Base-by-base conservation (phyloP, 2,329 filamentous ascomycete genomes). In the Colletotrichum spinosum region DNA sequence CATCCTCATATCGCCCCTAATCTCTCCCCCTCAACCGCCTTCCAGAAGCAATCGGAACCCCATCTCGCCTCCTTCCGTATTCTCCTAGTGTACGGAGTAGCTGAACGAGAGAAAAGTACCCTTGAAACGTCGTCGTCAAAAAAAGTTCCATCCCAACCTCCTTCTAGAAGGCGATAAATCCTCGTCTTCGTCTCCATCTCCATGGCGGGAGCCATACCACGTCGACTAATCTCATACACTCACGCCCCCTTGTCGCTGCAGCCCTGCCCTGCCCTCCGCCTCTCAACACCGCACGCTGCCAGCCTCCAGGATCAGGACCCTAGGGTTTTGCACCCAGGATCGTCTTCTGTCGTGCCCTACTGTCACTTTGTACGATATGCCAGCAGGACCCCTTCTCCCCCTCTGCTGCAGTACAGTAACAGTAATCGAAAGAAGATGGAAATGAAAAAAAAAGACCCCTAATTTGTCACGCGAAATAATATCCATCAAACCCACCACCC, bases 371-470 rank as follows among this genome's bases (percentile, higher is more conserved):
- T 5, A 25, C 4, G 25, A 17, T 17, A 17, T 17, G 17, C 25
- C 25, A 25, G 25, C 25, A 25, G 4, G 25, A 25, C 25, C 25
- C 25, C 25, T 25, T 25, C 25, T 25, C 25, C 25, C 25, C 25
- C 25, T 25, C 25, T 25, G 25, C 4, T 25, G 25, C 25, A 25
- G 25, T 25, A 5, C 5, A 5, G 25, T 25, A 25, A 25, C 25
- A 25, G 25, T 25, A 25, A 25, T 5, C 4, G 4, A 5, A 5
- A 25, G 25, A 25, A 25, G 25, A 25, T 25, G 25, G 25, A 25
- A 25, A 44, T 44, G 7, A 9, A 37, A n/a, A 52, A 25, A 35
- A 17, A 38, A 17, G 54, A 56, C 54, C 54, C 54, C 54, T 56
- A 56, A 41, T 48, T 44, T 44, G 7, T 13, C 41, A 5, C 6